Percentiles rank a stretch among this genome's conserved stretches.
phyloP scores from a whole-genome alignment of 2,329 filamentous ascomycete species.

The Ilyonectria destructans region DNA sequence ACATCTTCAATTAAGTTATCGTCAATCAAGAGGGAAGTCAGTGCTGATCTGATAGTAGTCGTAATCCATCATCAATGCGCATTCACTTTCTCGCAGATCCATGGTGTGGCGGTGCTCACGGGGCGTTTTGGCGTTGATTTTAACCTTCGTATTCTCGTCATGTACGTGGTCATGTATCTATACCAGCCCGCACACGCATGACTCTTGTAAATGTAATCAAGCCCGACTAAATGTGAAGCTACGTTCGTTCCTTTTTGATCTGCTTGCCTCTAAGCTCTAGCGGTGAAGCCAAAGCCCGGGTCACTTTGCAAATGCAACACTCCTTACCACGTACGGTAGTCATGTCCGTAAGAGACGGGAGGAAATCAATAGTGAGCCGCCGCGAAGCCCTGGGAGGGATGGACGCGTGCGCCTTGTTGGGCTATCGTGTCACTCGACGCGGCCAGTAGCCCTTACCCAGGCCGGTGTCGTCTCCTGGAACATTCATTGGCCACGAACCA shows the following conservation, averaged over 20 bases:
- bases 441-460: constrained; percentile 36
- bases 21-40: too few species aligned
- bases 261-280: constrained; percentile 8
- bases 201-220: background rate
- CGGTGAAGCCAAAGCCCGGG: background rate
- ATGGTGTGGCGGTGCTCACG: background rate
- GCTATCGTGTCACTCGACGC: constrained; percentile 9
- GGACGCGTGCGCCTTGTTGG: background rate
- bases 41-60: too few species aligned
- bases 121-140: background rate
- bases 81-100: too few species aligned
- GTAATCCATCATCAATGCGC: too few species aligned
- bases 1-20: background rate
- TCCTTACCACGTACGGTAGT: background rate
- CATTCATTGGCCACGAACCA: constrained; percentile 31
- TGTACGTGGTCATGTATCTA: background rate
- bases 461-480: constrained; percentile 27
- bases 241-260: background rate
- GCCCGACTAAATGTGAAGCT: background rate
- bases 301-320: background rate
- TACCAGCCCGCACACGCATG: background rate
- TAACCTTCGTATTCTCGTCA: background rate
- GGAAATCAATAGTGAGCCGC: background rate
- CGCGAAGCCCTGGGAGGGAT: background rate
- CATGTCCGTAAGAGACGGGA: background rate